Percentiles rank a stretch among this genome's conserved stretches.
phyloP scores from a whole-genome alignment of 345 rosid genomes.

The Hirschfeldia incana region DNA sequence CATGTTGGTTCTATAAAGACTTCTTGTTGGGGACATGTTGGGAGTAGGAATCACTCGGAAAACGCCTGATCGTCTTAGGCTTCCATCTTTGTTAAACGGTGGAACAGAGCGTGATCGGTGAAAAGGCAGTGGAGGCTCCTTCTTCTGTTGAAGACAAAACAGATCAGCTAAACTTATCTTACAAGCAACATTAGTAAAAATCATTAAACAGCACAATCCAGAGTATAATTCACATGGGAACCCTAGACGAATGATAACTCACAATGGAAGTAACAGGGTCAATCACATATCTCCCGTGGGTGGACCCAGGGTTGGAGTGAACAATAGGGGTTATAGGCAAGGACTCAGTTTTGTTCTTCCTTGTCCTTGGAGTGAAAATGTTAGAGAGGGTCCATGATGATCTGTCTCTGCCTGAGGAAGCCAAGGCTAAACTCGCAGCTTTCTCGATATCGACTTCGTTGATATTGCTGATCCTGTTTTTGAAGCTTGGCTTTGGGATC shows the following conservation, averaged over 20 bases:
- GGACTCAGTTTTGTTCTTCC: constrained; percentile 58
- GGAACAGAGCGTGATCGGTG: constrained; percentile 93
- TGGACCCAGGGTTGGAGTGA: constrained; percentile 94
- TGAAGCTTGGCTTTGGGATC: constrained; percentile 40
- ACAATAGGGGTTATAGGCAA: constrained; percentile 66
- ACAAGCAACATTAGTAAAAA: background rate
- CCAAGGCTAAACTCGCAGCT: constrained; percentile 68
- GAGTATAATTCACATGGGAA: constrained; percentile 22
- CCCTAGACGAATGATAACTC: constrained; percentile 35
- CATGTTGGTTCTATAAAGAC: background rate
- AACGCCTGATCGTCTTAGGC: constrained; percentile 44
- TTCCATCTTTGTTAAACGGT: constrained; percentile 59
- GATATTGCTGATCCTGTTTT: constrained; percentile 44
- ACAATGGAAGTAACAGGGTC: constrained; percentile 49
- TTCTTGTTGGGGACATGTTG: constrained; percentile 39
- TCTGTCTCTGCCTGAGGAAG: constrained; percentile 47
- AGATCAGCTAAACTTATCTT: constrained; percentile 9
- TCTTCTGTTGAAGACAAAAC: constrained; percentile 51
- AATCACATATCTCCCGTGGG: constrained; percentile 55
- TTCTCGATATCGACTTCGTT: constrained; percentile 66
- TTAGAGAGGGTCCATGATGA: constrained; percentile 58
- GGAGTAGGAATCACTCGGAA: constrained; percentile 78
- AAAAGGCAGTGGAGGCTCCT: constrained; percentile 51
- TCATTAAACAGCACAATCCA: background rate
- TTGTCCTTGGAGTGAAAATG: constrained; percentile 57